Evolutionary conservation across 1,284 basidiomycete genomes (phyloP), one percentile per base, ranked within the genome.

Genomic region (Xerocomus minutiporus): DNA sequence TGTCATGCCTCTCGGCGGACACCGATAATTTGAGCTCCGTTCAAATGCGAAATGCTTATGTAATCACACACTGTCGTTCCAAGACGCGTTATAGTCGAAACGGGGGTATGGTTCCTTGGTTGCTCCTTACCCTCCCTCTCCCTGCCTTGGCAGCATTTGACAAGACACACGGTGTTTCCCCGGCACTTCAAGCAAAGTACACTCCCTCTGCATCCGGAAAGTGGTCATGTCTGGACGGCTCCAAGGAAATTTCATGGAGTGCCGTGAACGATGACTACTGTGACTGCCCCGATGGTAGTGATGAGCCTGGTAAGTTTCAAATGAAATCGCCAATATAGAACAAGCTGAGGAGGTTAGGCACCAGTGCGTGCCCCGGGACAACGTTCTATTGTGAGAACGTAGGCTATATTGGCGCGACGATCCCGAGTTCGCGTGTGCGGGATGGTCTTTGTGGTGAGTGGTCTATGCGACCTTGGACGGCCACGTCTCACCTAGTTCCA

Each of bases 231-330:
- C 68, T 91, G 55, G 84, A 91, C 62, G 83, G 83, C 20, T 83
- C 81, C 0, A 84, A 84, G 64, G 75, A 80, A 54, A 89, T 91
- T 55, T 73, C 84, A 2, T 91, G 85, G 82, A 72, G 74, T 26
- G 82, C 88, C 15, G 84, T 97, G 48, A 97, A 97, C 67, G 93
- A 97, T 67, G 93, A 97, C 70, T 95, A 88, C 65, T 97, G 94
- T 67, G 94, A 97, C 73, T 97, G 94, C 67, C 76, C 77, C 34
- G 95, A 97, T 65, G 93, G 94, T 11, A 93, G 88, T 52, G 94
- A 97, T 62, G 94, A 97, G 69, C 94, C 94, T 67, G 91, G 90
- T 88, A 48, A 35, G 69, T 51, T 34, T 32, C 4, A 44, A 17
- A 28, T 39, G 1, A 38, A 46, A 25, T 17, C 8, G 23, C 5